Evolutionary conservation across 2,329 filamentous ascomycete genomes (phyloP).

Genomic region (Fusarium brevicatenulatum): DNA sequence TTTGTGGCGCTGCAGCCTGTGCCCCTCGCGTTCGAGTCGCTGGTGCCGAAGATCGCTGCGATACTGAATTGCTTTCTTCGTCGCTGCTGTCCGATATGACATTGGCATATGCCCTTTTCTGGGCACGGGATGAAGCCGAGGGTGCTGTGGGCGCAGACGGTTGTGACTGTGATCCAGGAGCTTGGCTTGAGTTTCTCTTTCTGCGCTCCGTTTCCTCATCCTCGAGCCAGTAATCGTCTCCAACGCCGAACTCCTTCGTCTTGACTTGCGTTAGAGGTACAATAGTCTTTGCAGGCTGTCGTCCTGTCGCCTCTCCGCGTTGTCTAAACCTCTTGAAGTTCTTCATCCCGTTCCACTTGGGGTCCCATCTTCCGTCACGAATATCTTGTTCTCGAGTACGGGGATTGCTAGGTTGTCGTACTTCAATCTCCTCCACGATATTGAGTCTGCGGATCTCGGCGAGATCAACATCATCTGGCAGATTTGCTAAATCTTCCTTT

Average conservation of each 20-base stretch:
- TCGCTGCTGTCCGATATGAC: conserved; percentile 54
- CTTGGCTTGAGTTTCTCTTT: conserved; percentile 44
- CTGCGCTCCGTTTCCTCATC: conserved; percentile 52
- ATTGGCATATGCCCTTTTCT: conserved; percentile 38
- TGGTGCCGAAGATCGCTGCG: not conserved
- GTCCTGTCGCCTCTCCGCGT: conserved; percentile 60
- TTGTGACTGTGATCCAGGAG: conserved; percentile 36
- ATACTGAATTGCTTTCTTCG: conserved; percentile 38
- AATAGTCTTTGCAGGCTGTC: conserved; percentile 64
- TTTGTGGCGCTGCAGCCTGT: conserved; percentile 40
- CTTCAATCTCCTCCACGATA: conserved; percentile 79
- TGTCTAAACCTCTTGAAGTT: conserved; percentile 92
- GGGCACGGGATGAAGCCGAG: conserved; percentile 6
- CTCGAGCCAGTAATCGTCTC: conserved; percentile 80
- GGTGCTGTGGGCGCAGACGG: conserved; percentile 18
- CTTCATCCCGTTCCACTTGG: conserved; percentile 90
- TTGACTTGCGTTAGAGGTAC: conserved; percentile 77
- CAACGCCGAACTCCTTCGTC: conserved; percentile 76
- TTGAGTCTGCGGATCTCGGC: conserved; percentile 77
- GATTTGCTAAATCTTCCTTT: conserved; percentile 62
- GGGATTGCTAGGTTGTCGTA: conserved; percentile 56
- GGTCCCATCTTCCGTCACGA: conserved; percentile 76
- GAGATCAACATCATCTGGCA: conserved; percentile 74
- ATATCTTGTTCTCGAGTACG: conserved; percentile 60
- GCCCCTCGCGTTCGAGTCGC: conserved; percentile 40